Base-by-base conservation (phyloP, 139 green algal species). In the Picochlorum sp. region DNA sequence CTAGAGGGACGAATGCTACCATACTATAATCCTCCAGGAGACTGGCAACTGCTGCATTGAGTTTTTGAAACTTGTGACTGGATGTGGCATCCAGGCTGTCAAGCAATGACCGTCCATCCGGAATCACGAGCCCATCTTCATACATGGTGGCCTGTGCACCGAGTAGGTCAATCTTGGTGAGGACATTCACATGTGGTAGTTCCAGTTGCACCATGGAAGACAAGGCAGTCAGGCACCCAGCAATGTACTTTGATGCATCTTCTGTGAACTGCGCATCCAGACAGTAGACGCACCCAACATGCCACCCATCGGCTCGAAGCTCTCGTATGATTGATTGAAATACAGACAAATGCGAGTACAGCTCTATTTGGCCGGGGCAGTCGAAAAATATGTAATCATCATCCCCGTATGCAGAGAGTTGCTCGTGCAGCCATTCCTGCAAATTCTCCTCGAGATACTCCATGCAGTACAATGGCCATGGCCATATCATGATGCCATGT, bases 321-420 rank as follows among this genome's bases (percentile, higher is more conserved):
- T 78, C 92, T 34, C 96, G 81, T 10, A 94, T 86, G 31, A 99
- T 87, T 6, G 77, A 85, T 15, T 80, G 63, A 66, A 98, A 92
- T 16, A 94, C 85, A 20, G 69, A 71, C 4, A 92, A 68, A 73
- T 98, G 91, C 54, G 84, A 94, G 81, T 97, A 99, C 52, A 99
- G 85, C 86, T 99, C 94, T 9, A 98, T 95, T 77, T 98, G 92
- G 7, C 92, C 92, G 9, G 92, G 87, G 78, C 91, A 97, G 79
- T 97, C 91, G 67, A 97, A 91, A 9, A 98, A 56, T 4, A 99
- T 63, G 79, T 97, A 97, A 70, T 98, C 92, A 24, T 99, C 94
- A n/a, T 99, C 94, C 10, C 86, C 83, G 65, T 89, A 95, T 2
- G 63, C 62, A 81, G 94, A 76, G 38, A 98, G 82, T 73, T 93